Evolutionary conservation across 345 rosid genomes (phyloP).

Genomic region (Ceriops zippeliana): DNA sequence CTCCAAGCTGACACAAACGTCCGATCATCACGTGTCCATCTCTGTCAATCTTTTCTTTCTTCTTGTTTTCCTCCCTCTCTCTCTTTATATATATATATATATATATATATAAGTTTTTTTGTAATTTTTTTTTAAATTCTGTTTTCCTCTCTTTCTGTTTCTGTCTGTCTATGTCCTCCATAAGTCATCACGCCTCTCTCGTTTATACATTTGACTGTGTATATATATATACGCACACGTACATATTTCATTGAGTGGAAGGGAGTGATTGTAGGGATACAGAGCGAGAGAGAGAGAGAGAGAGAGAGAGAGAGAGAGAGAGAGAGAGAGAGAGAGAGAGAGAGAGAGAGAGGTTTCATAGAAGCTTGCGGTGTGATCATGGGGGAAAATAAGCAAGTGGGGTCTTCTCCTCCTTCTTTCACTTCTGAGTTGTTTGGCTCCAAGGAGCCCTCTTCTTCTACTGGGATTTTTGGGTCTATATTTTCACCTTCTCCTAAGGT

Average conservation of each 20-base stretch:
- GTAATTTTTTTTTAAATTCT: not conserved
- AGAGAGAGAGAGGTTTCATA: slow-evolving; percentile 4
- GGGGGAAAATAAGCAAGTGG: slow-evolving; percentile 52
- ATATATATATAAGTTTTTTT: not conserved
- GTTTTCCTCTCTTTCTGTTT: not conserved
- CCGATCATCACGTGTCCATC: slow-evolving; percentile 39
- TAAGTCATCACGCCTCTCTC: not conserved
- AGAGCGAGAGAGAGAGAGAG: not conserved
- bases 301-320: not conserved
- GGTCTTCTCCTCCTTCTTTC: slow-evolving; percentile 47
- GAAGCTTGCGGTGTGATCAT: slow-evolving; percentile 17
- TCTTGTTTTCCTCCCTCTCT: too few species aligned
- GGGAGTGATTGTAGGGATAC: slow-evolving; percentile 5
- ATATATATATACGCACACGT: not conserved
- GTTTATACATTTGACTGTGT: slow-evolving; percentile 20
- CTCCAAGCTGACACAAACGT: not conserved
- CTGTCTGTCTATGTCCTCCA: not conserved
- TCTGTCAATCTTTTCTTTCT: not conserved
- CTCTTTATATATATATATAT: too few species aligned
- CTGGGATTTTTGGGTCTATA: slow-evolving; percentile 57
- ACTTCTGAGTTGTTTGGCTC: slow-evolving; percentile 70
- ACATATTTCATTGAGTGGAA: not conserved
- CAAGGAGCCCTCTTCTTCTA: slow-evolving; percentile 45
- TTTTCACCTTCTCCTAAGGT: slow-evolving; percentile 65
- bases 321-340: too few species aligned